Evolutionary conservation across 805 yeast genomes (phyloP), one percentile per base, ranked within the genome.

Genomic region (Kluyveromyces lactis): DNA sequence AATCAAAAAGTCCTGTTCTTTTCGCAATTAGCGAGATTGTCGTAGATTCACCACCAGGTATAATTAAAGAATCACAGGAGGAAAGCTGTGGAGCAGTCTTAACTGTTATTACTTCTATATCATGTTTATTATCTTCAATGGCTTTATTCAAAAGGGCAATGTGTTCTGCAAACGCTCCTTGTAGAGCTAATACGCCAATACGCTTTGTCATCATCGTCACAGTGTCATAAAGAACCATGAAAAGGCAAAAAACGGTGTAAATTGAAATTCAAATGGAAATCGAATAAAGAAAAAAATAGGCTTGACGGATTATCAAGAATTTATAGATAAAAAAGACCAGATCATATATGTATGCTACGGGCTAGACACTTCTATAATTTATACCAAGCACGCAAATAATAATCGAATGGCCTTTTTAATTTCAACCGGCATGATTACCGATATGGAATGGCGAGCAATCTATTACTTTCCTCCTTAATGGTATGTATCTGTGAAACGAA

Each of bases 151-250:
- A 60, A 50, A 72, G 75, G 2, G 64, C 57, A 5, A 79, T 60
- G 54, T 83, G 94, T 51, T 83, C 94, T 13, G 63, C 55, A 52
- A 81, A 84, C 0, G 92, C 89, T 4, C 94, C 94, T 54, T 83
- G 94, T 15, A 83, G 67, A 0, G 90, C 84, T 38, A 84, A 58
- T 1, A 84, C 87, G 3, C 94, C 94, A 9, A 83, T 66, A 3
- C 52, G 55, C 12, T 42, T 46, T 46, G 36, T 44, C 16, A 9
- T 30, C 8, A 18, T 4, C 18, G 32, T n/a, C n/a, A n/a, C n/a
- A n/a, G 26, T 24, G 11, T 24, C 26, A 9, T 24, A 9, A 24
- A 24, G 26, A 24, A 24, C 26, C 12, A 24, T 8, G 26, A 28
- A 18, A 12, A 12, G n/a, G 16, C 7, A 12, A 12, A 16, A 28